Evolutionary conservation across 1,139 yeast species (phyloP).

Genomic region (Zygoascus sp.): DNA sequence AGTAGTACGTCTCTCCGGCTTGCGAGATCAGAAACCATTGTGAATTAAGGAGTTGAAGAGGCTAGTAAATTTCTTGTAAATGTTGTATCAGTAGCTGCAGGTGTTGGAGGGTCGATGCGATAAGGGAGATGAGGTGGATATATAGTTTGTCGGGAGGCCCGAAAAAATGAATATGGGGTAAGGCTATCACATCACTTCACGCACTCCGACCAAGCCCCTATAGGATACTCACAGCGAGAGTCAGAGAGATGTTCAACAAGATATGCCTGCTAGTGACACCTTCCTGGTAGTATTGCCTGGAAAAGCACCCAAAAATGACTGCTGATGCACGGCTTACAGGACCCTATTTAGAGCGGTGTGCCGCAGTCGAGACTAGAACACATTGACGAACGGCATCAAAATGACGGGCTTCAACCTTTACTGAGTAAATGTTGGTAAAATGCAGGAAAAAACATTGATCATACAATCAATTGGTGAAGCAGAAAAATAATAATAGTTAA

Average conservation of each 20-base stretch:
- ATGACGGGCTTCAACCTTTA: too few relatives aligned
- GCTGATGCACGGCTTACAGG: too few relatives aligned
- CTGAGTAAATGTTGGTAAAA: too few relatives aligned
- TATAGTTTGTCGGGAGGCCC: constrained; percentile 1
- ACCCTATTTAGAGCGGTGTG: too few relatives aligned
- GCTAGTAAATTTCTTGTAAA: not conserved
- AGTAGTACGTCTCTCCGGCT: constrained; percentile 10
- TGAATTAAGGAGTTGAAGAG: not conserved
- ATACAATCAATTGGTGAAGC: too few relatives aligned
- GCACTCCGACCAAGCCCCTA: not conserved
- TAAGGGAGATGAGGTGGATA: not conserved
- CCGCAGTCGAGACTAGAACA: too few relatives aligned
- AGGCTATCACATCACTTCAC: constrained; percentile 1
- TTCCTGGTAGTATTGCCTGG: too few relatives aligned
- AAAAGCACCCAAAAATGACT: not conserved
- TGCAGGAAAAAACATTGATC: too few relatives aligned
- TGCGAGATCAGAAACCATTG: constrained; percentile 6
- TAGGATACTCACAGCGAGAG: not conserved
- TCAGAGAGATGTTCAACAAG: too few relatives aligned
- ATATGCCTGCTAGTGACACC: too few relatives aligned
- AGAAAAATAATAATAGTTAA: too few relatives aligned
- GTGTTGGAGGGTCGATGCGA: not conserved
- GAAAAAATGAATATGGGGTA: not conserved
- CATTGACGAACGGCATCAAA: too few relatives aligned
- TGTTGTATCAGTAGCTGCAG: not conserved